Conservation (phyloP, 208 protist genomes). For the Strigomonas oncopelti region DNA sequence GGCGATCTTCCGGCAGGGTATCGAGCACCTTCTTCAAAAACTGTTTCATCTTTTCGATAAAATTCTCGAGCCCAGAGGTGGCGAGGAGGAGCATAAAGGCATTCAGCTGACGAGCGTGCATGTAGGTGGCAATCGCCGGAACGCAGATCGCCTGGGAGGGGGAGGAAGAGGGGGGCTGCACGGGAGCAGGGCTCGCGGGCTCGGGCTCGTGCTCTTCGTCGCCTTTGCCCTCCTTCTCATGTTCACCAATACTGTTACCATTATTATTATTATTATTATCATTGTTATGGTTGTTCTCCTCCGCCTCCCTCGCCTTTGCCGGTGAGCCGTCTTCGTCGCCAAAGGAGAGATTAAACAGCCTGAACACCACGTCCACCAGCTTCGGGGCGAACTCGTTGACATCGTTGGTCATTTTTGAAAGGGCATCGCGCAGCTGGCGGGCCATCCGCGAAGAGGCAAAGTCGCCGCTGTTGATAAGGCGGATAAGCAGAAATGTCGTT, state of each 20-base stretch:
- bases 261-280: too few species aligned
- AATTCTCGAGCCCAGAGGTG: not conserved
- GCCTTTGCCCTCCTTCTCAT: not conserved
- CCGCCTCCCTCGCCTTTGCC: not conserved
- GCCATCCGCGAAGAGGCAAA: not conserved
- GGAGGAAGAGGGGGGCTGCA: too few species aligned
- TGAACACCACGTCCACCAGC: not conserved
- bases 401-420: not conserved
- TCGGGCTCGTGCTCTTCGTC: not conserved
- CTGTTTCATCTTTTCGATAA: not conserved
- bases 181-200: too few species aligned
- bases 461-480: not conserved
- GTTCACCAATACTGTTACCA: too few species aligned
- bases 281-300: too few species aligned
- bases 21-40: not conserved
- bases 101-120: not conserved
- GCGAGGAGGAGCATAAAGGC: not conserved
- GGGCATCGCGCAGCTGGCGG: conserved; percentile 2
- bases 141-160: not conserved
- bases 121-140: not conserved
- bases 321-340: too few species aligned
- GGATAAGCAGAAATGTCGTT: not conserved
- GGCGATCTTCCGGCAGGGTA: not conserved
- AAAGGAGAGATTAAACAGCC: conserved; percentile 5
- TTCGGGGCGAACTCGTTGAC: conserved; percentile 3